phyloP scores from a whole-genome alignment of 2,329 filamentous ascomycete species.

The Paradendryphiella salina region DNA sequence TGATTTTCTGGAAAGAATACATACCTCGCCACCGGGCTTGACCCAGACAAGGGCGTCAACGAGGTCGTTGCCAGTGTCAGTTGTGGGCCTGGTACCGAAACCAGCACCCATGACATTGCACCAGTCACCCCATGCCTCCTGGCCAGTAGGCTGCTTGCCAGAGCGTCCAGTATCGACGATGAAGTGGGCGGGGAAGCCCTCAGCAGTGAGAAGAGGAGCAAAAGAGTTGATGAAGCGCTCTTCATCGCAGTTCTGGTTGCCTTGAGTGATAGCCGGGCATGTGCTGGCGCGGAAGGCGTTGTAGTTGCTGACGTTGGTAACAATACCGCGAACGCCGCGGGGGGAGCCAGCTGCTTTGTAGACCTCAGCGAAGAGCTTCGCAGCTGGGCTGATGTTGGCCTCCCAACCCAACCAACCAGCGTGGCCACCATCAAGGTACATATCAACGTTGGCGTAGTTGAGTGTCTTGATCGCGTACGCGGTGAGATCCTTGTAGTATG shows the following conservation, averaged over 20 bases:
- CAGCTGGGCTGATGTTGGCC: conserved; percentile 60
- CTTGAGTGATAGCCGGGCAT: conserved; percentile 51
- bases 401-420: conserved; percentile 67
- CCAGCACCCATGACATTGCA: conserved; percentile 67
- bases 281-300: conserved; percentile 56
- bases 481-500: conserved; percentile 59
- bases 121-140: conserved; percentile 66
- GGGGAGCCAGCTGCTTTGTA: conserved; percentile 55
- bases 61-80: conserved; percentile 62
- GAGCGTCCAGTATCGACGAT: conserved; percentile 60
- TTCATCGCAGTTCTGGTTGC: conserved; percentile 58
- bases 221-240: conserved; percentile 57
- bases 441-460: conserved; percentile 64
- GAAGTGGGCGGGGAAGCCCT: conserved; percentile 59
- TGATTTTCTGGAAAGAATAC: background rate
- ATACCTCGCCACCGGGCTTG: conserved; percentile 63
- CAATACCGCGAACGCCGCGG: conserved; percentile 56
- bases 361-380: conserved; percentile 53
- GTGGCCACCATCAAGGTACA: conserved; percentile 67
- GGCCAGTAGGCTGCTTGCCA: conserved; percentile 62
- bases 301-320: conserved; percentile 63
- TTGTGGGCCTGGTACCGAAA: conserved; percentile 65
- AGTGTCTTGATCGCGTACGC: conserved; percentile 61
- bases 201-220: conserved; percentile 52
- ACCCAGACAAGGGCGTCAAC: conserved; percentile 71